phyloP scores from a whole-genome alignment of 1,284 basidiomycete genomes.

The Cryptococcus sp. region DNA sequence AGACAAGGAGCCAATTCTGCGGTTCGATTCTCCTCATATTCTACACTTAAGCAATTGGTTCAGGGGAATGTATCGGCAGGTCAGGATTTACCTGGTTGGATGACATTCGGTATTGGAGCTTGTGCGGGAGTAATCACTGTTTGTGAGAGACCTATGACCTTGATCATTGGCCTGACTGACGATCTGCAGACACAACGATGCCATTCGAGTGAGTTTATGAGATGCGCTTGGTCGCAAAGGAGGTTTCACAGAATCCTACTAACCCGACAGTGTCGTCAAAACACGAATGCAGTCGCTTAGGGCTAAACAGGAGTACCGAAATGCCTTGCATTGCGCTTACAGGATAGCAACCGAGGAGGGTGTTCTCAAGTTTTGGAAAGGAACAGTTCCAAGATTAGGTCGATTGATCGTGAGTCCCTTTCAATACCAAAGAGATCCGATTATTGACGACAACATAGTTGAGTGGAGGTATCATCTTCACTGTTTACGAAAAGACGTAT shows the following conservation, averaged over 20 bases:
- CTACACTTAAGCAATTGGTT: conserved; percentile 85
- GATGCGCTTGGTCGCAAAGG: not conserved
- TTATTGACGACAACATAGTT: conserved; percentile 52
- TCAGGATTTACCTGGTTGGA: conserved; percentile 73
- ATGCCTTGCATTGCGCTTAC: conserved; percentile 90
- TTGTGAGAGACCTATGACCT: conserved; percentile 54
- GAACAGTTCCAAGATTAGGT: conserved; percentile 81
- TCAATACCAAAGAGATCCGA: not conserved
- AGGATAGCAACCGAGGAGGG: conserved; percentile 88
- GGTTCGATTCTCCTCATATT: conserved; percentile 93
- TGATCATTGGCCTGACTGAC: not conserved
- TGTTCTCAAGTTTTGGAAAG: conserved; percentile 84
- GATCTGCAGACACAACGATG: conserved; percentile 60
- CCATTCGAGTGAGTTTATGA: conserved; percentile 70
- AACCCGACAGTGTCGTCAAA: conserved; percentile 73
- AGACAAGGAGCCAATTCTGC: conserved; percentile 97
- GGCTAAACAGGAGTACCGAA: conserved; percentile 76
- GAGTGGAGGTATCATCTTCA: conserved; percentile 93
- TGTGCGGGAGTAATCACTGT: conserved; percentile 92
- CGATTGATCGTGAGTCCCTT: conserved; percentile 68
- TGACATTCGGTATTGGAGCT: conserved; percentile 92
- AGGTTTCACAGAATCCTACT: not conserved
- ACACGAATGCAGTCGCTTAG: conserved; percentile 94
- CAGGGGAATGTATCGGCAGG: conserved; percentile 79
- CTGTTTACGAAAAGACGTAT: conserved; percentile 67